Evolutionary conservation across 352 stramenopile species (phyloP).

Genomic region (Aphanomyces cochlioides): DNA sequence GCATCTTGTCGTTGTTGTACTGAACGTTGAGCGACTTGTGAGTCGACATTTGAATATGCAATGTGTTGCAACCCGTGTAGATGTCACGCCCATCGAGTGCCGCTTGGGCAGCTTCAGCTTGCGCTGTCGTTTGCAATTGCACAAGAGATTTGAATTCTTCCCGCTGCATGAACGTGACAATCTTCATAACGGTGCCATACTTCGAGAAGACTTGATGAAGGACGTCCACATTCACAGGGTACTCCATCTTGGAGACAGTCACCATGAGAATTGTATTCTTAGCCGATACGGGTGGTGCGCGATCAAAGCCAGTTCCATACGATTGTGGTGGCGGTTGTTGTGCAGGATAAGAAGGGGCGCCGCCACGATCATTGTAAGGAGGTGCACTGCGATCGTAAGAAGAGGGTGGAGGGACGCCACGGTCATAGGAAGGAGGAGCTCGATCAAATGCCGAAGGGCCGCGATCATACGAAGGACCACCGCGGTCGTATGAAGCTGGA

Average conservation of each 20-base stretch:
- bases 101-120: constrained; percentile 62
- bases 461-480: background rate
- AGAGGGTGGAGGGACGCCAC: background rate
- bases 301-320: background rate
- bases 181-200: constrained; percentile 79
- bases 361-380: background rate
- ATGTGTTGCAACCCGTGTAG: constrained; percentile 81
- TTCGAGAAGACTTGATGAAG: constrained; percentile 80
- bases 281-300: background rate
- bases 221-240: constrained; percentile 75
- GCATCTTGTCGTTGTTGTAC: constrained; percentile 71
- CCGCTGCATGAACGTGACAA: constrained; percentile 80
- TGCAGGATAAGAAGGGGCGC: background rate
- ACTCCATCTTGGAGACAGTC: constrained; percentile 76
- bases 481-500: background rate
- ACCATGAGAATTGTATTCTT: constrained; percentile 75
- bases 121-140: constrained; percentile 70
- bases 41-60: constrained; percentile 73
- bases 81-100: constrained; percentile 78
- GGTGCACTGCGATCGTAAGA: background rate
- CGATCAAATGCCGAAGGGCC: background rate
- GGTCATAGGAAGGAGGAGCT: background rate
- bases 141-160: constrained; percentile 78
- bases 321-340: background rate
- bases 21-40: constrained; percentile 65